Base-by-base conservation (phyloP, 2,329 filamentous ascomycete species). In the Pseudocercospora macadamiae region DNA sequence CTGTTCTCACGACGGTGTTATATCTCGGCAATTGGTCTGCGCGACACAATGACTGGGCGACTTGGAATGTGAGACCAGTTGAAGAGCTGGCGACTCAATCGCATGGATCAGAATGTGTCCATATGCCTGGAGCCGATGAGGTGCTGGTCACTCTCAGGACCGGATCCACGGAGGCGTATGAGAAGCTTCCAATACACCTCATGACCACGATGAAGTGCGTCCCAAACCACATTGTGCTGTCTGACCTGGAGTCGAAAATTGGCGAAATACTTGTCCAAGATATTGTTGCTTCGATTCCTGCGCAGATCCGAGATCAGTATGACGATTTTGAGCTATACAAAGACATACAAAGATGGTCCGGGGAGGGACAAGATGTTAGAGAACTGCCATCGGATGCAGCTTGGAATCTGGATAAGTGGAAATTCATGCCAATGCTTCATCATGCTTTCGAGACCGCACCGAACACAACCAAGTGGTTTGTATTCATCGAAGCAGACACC, bases 121-220 rank as follows among this genome's bases (percentile, higher is more conserved):
- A 60, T 51, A 54, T 70, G 12, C 66, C 67, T 2, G 72, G 73
- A 42, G 72, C 76, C 4, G 74, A 81, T 2, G 76, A 86, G 60
- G 71, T 86, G 52, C 79, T 86, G 64, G 77, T 87, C 21, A 73
- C 86, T 32, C 73, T 87, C 60, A 83, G 83, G 67, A 86, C 84
- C 0, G 84, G 84, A 55, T 82, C 84, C 12, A 83, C 82, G 12
- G 83, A 86, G 64, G 77, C 82, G 3, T 74, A 77, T 61, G 75
- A 81, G 23, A 85, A 85, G 68, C 77, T 87, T 3, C 82, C 83
- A 2, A 73, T 79, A 4, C 83, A 86, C 66, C 79, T 85, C 61
- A 67, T 76, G 49, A 84, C 82, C 0, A 82, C 83, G 1, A 75
- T 86, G 25, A 77, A 77, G 60, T 86, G 84, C 72, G 64, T 68